phyloP scores from a whole-genome alignment of 805 yeast genomes.

The Metschnikowia drakensbergensis region DNA sequence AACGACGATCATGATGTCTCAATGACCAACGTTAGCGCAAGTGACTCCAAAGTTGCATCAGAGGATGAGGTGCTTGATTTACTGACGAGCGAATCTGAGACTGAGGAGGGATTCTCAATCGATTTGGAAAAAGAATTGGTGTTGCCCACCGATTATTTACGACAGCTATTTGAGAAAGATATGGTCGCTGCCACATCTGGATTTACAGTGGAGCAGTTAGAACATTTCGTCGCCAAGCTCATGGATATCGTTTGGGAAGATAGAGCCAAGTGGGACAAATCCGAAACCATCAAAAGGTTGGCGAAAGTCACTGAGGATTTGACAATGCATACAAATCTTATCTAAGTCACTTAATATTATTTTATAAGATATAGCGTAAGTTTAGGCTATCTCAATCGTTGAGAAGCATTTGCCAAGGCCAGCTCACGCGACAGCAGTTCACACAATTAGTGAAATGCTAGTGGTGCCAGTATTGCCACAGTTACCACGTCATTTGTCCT shows the following conservation, averaged over 20 bases:
- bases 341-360: not conserved
- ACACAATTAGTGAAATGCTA: not conserved
- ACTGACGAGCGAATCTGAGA: conserved; percentile 30
- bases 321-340: not conserved
- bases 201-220: conserved; percentile 36
- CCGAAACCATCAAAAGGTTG: conserved; percentile 32
- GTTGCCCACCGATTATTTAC: conserved; percentile 17
- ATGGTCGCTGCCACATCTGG: conserved; percentile 31
- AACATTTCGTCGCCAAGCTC: conserved; percentile 53
- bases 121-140: conserved; percentile 55
- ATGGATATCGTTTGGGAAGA: conserved; percentile 73
- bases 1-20: not conserved
- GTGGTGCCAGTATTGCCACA: not conserved
- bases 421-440: not conserved
- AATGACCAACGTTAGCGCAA: not conserved
- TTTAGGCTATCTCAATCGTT: not conserved
- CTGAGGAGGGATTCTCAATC: conserved; percentile 33
- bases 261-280: conserved; percentile 47
- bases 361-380: not conserved
- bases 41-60: not conserved
- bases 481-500: not conserved
- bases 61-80: not conserved
- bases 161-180: conserved; percentile 23
- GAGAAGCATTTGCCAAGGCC: not conserved
- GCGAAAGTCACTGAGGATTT: conserved; percentile 15